phyloP scores from a whole-genome alignment of 495 filamentous ascomycete genomes.

The Neurospora sp. region DNA sequence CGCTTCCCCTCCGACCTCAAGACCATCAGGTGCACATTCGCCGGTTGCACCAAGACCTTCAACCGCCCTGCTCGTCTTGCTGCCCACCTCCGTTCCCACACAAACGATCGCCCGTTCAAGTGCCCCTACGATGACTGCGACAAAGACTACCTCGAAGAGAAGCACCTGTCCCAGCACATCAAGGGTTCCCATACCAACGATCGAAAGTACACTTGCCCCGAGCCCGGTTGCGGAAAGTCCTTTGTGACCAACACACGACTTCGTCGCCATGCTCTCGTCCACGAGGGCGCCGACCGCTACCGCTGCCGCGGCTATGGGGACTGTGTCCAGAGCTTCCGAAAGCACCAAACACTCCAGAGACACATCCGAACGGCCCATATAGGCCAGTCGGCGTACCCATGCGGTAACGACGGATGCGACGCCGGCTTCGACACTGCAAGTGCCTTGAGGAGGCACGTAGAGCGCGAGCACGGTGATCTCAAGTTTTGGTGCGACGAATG shows the following conservation, averaged over 20 bases:
- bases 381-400: conserved; percentile 55
- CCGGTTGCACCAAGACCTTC: conserved; percentile 70
- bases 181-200: conserved; percentile 69
- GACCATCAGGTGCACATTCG: conserved; percentile 57
- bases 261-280: conserved; percentile 53
- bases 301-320: conserved; percentile 63
- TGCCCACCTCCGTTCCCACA: conserved; percentile 72
- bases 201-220: conserved; percentile 58
- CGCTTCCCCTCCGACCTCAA: conserved; percentile 62
- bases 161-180: conserved; percentile 74
- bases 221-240: conserved; percentile 62
- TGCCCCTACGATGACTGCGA: conserved; percentile 61
- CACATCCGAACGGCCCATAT: conserved; percentile 71
- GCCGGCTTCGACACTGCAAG: conserved; percentile 61
- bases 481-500: conserved; percentile 69
- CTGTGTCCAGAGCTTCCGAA: conserved; percentile 74
- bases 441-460: conserved; percentile 60
- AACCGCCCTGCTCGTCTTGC: conserved; percentile 72
- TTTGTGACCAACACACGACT: conserved; percentile 72
- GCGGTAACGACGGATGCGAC: conserved; percentile 54
- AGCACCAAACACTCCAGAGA: conserved; percentile 74
- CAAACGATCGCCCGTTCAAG: conserved; percentile 60
- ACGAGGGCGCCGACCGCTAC: conserved; percentile 58
- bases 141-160: conserved; percentile 71
- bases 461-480: conserved; percentile 54